Evolutionary conservation across 2,329 filamentous ascomycete genomes (phyloP).

Genomic region (Ophiostoma fasciatum): DNA sequence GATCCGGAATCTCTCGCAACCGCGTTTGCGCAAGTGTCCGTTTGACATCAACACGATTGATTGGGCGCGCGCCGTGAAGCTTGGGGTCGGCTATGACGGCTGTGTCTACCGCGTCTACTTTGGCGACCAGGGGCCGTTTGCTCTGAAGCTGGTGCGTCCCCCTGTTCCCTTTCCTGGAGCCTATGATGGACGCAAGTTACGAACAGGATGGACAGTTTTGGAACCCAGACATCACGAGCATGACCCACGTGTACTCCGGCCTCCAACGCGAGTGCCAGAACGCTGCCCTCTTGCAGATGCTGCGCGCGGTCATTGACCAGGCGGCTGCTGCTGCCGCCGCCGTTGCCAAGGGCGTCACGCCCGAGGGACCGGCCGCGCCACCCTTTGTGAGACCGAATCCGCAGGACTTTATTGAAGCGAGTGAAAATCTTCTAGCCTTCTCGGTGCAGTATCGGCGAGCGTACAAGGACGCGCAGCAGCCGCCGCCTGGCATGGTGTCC

Average conservation of each 20-base stretch:
- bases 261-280: conserved; percentile 7
- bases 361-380: not conserved
- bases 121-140: conserved; percentile 6
- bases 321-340: not conserved
- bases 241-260: conserved; percentile 1
- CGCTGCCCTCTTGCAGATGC: conserved; percentile 3
- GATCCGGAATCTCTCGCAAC: not conserved
- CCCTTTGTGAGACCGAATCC: conserved; percentile 1
- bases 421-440: conserved; percentile 1
- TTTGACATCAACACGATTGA: conserved; percentile 5
- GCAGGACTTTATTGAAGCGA: not conserved
- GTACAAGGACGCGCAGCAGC: not conserved
- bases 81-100: conserved; percentile 1
- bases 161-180: not conserved
- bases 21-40: conserved; percentile 5
- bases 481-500: not conserved
- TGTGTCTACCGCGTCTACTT: conserved; percentile 6
- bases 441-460: not conserved
- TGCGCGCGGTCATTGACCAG: conserved; percentile 1
- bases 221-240: not conserved
- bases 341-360: not conserved
- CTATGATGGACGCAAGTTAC: not conserved
- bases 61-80: not conserved
- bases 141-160: conserved; percentile 3
- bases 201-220: not conserved